Base-by-base conservation (phyloP, 768 basidiomycete genomes). In the Russula foetens region DNA sequence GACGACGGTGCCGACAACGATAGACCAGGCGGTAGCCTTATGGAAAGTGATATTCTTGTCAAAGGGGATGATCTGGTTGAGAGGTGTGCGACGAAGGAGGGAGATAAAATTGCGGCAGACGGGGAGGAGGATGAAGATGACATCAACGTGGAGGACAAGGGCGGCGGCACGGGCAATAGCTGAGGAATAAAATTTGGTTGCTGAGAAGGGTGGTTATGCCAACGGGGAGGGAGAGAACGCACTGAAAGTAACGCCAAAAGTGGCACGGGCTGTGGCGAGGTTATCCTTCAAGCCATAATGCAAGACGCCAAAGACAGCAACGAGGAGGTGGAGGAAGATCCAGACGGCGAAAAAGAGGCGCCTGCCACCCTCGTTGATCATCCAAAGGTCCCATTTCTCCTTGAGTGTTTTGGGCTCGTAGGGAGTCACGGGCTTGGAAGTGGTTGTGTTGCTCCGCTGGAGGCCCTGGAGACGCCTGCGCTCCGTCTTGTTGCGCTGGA, bases 81-180 rank as follows among this genome's bases (percentile, higher is more conserved):
- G 77, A 2, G 93, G 84, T 1, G 92, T 92, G 55, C 86, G 84
- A 28, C 96, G 88, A 50, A 96, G 79, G 48, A 95, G 67, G 24
- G 93, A 95, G 72, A 97, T 83, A 75, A 97, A 92, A 75, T 92
- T 95, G 62, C 95, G 85, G 80, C 95, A 98, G 71, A 98, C 83
- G 28, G 95, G 96, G 31, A 98, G 82, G 52, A 98, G 84, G 72
- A 98, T 94, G 77, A 96, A 91, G 64, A 91, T 84, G 61, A 92
- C 86, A 73, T 97, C 91, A 68, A 96, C 80, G 67, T 97, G 92
- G 9, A 97, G 82, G 52, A 95, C 84, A 47, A 97, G 84, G 6
- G 95, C 96, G 45, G 94, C 89, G 3, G 86, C 74, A 72, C 93
- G 86, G 50, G 95, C 93, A 66, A 91, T 88, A 46, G 85, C 93